Base-by-base conservation (phyloP, 768 basidiomycete genomes). In the Mycena vulgaris region DNA sequence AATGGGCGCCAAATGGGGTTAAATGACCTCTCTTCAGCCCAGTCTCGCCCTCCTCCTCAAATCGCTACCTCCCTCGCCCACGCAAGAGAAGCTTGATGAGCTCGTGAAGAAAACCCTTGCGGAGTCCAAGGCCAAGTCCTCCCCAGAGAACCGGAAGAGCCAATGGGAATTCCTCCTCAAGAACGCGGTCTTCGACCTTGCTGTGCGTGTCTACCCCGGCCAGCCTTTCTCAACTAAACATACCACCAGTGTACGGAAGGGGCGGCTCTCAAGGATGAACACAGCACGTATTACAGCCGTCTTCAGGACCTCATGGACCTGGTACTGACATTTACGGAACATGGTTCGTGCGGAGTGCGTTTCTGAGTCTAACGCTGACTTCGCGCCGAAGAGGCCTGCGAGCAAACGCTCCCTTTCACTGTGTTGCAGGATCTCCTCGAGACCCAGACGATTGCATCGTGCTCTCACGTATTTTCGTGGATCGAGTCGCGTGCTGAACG, bases 401-500 rank as follows among this genome's bases (percentile, higher is more conserved):
- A 96, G 70, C 84, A 87, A 45, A 87, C 87, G 2, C 91, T 95
- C 70, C 91, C 94, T 1, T 90, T 96, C 69, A 84, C 83, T 37
- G 84, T 93, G 17, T 87, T 96, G 1, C 92, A 95, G 76, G 94
- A 95, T 75, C 84, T 97, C 23, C 83, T 97, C 58, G 95, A 97
- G 79, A 90, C 89, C 0, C 94, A 96, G 71, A 96, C 95, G 8
- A 93, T 97, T 70, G 80, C 84, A 1, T 95, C 94, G 21, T 96
- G 95, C 77, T 94, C 94, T 13, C 91, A 93, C 71, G 89, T 97
- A 27, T 95, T 96, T 81, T 91, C 91, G 5, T 97, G 95, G 93
- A 92, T 96, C 55, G 95, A 97, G 82, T 79, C 80, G 65, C 90
- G 93, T 30, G 88, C 91, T 0, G 80, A 84, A 19, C 86, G 92